phyloP scores from a whole-genome alignment of 2,329 filamentous ascomycete species.

The Nothopassalora personata region DNA sequence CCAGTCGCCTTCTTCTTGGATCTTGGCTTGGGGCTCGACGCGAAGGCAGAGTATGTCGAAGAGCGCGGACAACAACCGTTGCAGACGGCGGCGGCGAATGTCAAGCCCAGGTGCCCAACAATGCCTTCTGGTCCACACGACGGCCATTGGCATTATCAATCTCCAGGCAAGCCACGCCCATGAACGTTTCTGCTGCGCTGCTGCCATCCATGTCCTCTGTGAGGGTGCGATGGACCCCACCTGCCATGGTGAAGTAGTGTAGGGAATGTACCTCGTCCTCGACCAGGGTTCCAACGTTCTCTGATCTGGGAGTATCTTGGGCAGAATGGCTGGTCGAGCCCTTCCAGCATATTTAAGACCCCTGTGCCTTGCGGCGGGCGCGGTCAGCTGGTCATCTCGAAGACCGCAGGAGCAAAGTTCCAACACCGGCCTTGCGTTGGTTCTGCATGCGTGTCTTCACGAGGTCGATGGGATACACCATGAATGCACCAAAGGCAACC shows the following conservation, averaged over 20 bases:
- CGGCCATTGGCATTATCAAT: not conserved
- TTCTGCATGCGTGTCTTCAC: slow-evolving; percentile 99
- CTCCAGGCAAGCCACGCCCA: not conserved
- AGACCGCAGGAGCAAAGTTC: slow-evolving; percentile 38
- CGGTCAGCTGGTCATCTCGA: not conserved
- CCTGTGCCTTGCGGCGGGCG: not conserved
- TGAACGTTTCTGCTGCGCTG: not conserved
- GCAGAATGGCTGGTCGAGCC: not conserved
- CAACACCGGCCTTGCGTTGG: slow-evolving; percentile 75
- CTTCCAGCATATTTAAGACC: not conserved
- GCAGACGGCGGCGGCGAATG: too few species aligned
- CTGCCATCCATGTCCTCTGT: not conserved
- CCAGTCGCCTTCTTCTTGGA: not conserved
- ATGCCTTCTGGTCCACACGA: not conserved
- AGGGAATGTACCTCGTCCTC: not conserved
- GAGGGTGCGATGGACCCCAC: not conserved
- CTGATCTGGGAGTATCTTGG: not conserved
- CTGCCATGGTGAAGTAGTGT: not conserved
- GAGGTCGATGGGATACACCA: slow-evolving; percentile 98
- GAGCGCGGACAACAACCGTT: too few species aligned
- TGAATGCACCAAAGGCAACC: slow-evolving; percentile 95
- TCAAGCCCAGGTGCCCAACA: too few species aligned
- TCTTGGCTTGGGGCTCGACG: not conserved
- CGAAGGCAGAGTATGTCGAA: not conserved
- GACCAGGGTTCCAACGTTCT: not conserved